Conservation (phyloP, 768 basidiomycete species). For the Phaeolepiota aurea region DNA sequence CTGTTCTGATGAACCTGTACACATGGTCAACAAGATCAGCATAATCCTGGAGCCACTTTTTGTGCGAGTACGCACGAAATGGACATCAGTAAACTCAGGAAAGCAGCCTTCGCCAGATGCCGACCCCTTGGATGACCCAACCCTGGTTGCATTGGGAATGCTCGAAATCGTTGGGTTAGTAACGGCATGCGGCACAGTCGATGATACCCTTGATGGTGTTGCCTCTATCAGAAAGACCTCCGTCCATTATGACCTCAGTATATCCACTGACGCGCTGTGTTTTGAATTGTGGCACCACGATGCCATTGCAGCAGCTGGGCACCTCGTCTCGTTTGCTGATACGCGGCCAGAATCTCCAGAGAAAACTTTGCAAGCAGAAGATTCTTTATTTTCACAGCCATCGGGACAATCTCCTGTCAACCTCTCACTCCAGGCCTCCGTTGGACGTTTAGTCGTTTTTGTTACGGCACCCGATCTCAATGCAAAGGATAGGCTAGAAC, state of each 20-base stretch:
- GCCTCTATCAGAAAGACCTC: conserved; percentile 36
- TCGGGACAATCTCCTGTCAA: conserved; percentile 7
- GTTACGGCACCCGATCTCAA: conserved; percentile 79
- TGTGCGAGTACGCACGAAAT: conserved; percentile 38
- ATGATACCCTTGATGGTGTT: conserved; percentile 32
- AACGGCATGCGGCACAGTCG: conserved; percentile 40
- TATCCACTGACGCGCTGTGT: conserved; percentile 49
- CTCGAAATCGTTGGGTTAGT: conserved; percentile 39
- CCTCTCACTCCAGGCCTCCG: conserved; percentile 33
- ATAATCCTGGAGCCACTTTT: conserved; percentile 43
- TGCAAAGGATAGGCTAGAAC: conserved; percentile 52
- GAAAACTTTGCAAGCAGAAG: no score
- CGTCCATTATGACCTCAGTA: conserved; percentile 33
- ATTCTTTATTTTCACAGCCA: conserved; percentile 5
- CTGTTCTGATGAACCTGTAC: conserved; percentile 32
- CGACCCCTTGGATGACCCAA: conserved; percentile 37
- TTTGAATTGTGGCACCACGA: conserved; percentile 62
- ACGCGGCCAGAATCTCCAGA: no score
- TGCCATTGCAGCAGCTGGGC: conserved; percentile 35
- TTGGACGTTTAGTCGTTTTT: conserved; percentile 58
- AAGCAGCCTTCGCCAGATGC: conserved; percentile 23
- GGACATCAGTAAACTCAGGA: conserved; percentile 14
- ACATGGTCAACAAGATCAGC: conserved; percentile 32
- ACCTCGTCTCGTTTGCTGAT: conserved; percentile 30
- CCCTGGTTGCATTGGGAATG: conserved; percentile 47